Base-by-base conservation (phyloP, 2,329 filamentous ascomycete genomes). In the Alternaria consortialis region DNA sequence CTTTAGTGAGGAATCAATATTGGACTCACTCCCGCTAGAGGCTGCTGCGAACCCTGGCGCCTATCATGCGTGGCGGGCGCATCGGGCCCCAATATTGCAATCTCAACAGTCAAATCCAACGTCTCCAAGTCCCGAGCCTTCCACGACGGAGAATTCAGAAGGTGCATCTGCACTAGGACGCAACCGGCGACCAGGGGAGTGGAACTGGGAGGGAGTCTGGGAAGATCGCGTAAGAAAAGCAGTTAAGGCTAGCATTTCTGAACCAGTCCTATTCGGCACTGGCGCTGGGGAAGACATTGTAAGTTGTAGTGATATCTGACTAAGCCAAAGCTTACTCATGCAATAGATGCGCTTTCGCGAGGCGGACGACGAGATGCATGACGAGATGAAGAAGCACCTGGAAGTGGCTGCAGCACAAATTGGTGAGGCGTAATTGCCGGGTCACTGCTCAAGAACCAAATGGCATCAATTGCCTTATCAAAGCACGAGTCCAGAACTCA, bases 171-270 rank as follows among this genome's bases (percentile, higher is more conserved):
- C 74, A 9, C 77, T 70, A 70, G 85, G 79, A 71, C 79, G 81
- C 81, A 86, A 80, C 61, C 82, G 89, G 62, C 84, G 86, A 51
- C 93, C 93, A 0, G 91, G 91, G 7, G 91, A 97, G 71, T 98
- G 94, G 94, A 97, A 97, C 74, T 98, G 94, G 94, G 93, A 97
- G 72, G 94, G 94, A 0, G 94, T 98, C 0, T 99, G 94, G 94
- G 92, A 96, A 75, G 90, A 94, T 66, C 86, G 94, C 56, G 94
- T 97, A 1, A 90, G 88, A 78, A 91, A 90, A 77, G 91, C 91
- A 17, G 87, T 97, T 43, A 86, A 90, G 52, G 85, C 86, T 9
- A 97, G 93, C 72, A 80, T 93, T 51, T 91, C 92, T 1, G 94
- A 98, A 68, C 83, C 88, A 2, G 89, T 92, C 5, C 80, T 98